Evolutionary conservation across 1,284 basidiomycete genomes (phyloP).

Genomic region (Pyrrhoderma lamaoense): DNA sequence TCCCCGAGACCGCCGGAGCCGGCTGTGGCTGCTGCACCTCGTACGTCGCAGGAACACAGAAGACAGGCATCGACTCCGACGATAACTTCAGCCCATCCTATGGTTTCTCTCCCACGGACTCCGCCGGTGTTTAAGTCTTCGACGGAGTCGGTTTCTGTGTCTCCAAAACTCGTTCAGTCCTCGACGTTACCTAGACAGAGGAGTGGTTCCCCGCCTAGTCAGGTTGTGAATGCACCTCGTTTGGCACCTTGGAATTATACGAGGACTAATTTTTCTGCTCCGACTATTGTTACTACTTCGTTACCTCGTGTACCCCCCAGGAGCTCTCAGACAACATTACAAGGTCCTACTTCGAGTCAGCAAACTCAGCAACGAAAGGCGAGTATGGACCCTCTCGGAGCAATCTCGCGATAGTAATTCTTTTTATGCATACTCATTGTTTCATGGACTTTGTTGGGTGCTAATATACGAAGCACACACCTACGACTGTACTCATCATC

Average conservation of each 20-base stretch:
- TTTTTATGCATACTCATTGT: no score
- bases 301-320: slow-evolving; percentile 18
- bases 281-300: slow-evolving; percentile 5
- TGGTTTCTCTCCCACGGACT: slow-evolving; percentile 16
- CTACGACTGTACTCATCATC: no score
- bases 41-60: slow-evolving; percentile 22
- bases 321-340: background rate
- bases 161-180: background rate
- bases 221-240: slow-evolving; percentile 18
- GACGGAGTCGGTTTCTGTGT: slow-evolving; percentile 2
- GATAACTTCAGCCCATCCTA: slow-evolving; percentile 17
- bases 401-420: background rate
- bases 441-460: no score
- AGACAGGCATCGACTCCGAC: slow-evolving; percentile 17
- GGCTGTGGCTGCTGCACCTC: slow-evolving; percentile 21
- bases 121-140: slow-evolving; percentile 6
- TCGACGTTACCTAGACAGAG: slow-evolving; percentile 7
- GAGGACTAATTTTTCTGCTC: slow-evolving; percentile 18
- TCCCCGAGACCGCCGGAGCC: slow-evolving; percentile 25
- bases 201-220: background rate
- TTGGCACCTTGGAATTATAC: slow-evolving; percentile 21
- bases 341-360: background rate
- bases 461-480: no score
- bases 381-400: slow-evolving; percentile 19
- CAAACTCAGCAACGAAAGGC: slow-evolving; percentile 13